Percentiles rank a stretch among this genome's conserved stretches.
phyloP scores from a whole-genome alignment of 2,329 filamentous ascomycete species.

The Aureobasidium sp. region DNA sequence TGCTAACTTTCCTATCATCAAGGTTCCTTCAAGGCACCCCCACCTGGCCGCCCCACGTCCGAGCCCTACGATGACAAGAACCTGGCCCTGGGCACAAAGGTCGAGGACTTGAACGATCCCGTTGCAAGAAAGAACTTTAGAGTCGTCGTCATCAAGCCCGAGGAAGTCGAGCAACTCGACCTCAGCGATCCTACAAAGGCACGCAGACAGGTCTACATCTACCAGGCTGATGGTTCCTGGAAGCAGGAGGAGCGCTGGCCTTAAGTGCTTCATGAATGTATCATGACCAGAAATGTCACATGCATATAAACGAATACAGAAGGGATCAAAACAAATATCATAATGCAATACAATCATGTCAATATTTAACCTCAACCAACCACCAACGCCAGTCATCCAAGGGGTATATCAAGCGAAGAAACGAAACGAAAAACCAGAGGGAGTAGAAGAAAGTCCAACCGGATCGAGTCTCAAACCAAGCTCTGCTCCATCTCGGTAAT shows the following conservation, averaged over 20 bases:
- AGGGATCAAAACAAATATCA: background rate
- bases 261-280: slow-evolving; percentile 23
- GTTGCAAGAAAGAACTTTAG: slow-evolving; percentile 70
- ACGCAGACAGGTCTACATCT: slow-evolving; percentile 61
- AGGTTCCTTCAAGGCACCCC: slow-evolving; percentile 59
- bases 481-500: slow-evolving; percentile 98
- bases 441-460: background rate
- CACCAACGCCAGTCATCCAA: background rate
- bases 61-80: slow-evolving; percentile 39
- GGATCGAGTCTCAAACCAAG: slow-evolving; percentile 33
- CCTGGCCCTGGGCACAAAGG: slow-evolving; percentile 52
- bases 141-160: slow-evolving; percentile 77
- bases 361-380: background rate
- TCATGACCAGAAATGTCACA: background rate
- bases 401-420: slow-evolving; percentile 4
- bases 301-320: background rate
- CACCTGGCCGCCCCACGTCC: slow-evolving; percentile 40
- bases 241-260: slow-evolving; percentile 63
- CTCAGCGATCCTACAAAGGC: slow-evolving; percentile 58
- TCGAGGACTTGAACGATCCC: slow-evolving; percentile 62
- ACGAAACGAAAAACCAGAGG: background rate
- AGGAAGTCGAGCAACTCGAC: slow-evolving; percentile 69
- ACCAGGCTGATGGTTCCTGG: slow-evolving; percentile 52
- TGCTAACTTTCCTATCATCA: slow-evolving; percentile 12
- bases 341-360: background rate